Evolutionary conservation across 192 early-diverging fungal genomes (phyloP).

Genomic region (Oehlia diaphana): DNA sequence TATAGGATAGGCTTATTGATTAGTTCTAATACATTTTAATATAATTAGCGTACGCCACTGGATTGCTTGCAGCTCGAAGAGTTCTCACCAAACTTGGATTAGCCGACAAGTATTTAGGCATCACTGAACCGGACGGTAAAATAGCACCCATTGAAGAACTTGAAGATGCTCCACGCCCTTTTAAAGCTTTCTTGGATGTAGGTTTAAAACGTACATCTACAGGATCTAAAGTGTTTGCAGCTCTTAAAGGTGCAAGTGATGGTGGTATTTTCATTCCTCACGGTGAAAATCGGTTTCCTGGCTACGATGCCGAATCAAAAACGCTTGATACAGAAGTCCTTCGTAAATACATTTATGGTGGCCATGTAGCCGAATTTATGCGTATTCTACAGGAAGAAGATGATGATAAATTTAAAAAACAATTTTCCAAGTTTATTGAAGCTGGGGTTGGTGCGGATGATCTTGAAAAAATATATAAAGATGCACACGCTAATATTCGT

Average conservation of each 20-base stretch:
- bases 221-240: conserved; percentile 95
- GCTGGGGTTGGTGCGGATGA: conserved; percentile 83
- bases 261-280: conserved; percentile 98
- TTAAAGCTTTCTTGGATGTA: conserved; percentile 97
- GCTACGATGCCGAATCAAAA: conserved; percentile 87
- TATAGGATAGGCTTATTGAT: background rate
- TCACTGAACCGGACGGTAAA: conserved; percentile 87
- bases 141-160: conserved; percentile 83
- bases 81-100: conserved; percentile 92
- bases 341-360: conserved; percentile 96
- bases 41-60: conserved; percentile 88
- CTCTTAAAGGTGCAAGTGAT: conserved; percentile 98
- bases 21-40: conserved; percentile 18
- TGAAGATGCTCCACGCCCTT: conserved; percentile 93
- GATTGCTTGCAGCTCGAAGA: conserved; percentile 96
- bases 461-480: conserved; percentile 92
- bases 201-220: conserved; percentile 97
- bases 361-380: conserved; percentile 99
- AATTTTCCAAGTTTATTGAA: conserved; percentile 93
- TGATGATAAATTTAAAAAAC: conserved; percentile 95
- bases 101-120: conserved; percentile 96
- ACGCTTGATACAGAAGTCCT: conserved; percentile 88
- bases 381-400: conserved; percentile 97
- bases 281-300: conserved; percentile 96
- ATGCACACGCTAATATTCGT: conserved; percentile 93